A percentile compares a stretch with the other conserved stretches of the same genome.
Conservation (phyloP, 805 yeast genomes). For the Jamesozyma spencerorum region DNA sequence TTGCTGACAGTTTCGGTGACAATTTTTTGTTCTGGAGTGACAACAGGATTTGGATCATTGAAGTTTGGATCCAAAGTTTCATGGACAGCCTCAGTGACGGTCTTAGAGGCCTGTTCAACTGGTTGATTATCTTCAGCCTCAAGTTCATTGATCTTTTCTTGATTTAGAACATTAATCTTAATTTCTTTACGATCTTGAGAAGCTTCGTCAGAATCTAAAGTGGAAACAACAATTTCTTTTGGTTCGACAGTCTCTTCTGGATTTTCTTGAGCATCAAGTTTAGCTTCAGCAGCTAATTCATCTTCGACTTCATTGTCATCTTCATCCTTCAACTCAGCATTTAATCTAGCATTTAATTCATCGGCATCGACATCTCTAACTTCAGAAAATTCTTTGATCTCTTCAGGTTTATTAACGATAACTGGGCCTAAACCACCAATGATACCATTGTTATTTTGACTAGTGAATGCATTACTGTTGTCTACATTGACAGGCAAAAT, state of each 20-base stretch:
- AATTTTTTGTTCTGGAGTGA: not conserved
- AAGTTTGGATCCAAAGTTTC: slow-evolving; percentile 4
- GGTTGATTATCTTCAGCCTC: slow-evolving; percentile 1
- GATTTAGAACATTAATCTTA: not conserved
- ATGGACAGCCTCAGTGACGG: not conserved
- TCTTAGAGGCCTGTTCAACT: not conserved
- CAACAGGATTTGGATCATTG: slow-evolving; percentile 1
- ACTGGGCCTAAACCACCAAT: slow-evolving; percentile 66
- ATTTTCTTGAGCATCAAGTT: not conserved
- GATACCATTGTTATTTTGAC: slow-evolving; percentile 37
- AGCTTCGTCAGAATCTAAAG: not conserved
- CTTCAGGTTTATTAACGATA: slow-evolving; percentile 43
- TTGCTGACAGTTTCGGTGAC: not conserved
- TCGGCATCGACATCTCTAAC: slow-evolving; percentile 48
- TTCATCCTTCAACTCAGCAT: slow-evolving; percentile 13
- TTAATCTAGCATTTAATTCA: slow-evolving; percentile 43
- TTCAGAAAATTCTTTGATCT: slow-evolving; percentile 57
- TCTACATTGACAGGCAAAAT: slow-evolving; percentile 38
- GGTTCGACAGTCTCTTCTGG: not conserved
- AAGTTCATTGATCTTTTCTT: slow-evolving; percentile 1
- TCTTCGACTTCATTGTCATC: slow-evolving; percentile 1
- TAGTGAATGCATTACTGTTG: slow-evolving; percentile 31
- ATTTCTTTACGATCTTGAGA: not conserved
- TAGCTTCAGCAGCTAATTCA: not conserved
- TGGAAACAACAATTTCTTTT: not conserved